A percentile compares a stretch with the other conserved stretches of the same genome.
Evolutionary conservation across 176 grass and related monocot species (phyloP).

Genomic region (Rhynchospora pubera): DNA sequence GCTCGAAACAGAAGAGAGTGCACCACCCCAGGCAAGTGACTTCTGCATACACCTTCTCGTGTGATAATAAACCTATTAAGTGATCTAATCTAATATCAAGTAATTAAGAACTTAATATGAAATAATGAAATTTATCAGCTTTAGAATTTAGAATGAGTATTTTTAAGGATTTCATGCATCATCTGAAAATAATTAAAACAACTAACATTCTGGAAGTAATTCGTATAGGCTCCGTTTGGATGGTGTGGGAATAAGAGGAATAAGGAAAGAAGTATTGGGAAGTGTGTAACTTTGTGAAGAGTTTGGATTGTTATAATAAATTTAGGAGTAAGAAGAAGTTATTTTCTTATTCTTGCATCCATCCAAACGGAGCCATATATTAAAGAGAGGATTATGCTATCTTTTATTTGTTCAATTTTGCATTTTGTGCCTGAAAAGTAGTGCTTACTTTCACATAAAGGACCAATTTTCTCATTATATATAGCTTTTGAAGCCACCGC

Average conservation of each 20-base stretch:
- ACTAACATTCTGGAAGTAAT: neutral
- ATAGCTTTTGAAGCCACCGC: neutral
- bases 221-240: too few relatives aligned
- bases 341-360: too few relatives aligned
- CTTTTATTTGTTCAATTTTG: neutral
- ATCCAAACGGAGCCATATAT: too few relatives aligned
- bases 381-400: neutral
- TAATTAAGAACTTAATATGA: neutral
- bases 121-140: neutral
- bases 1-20: conserved; percentile 88
- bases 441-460: neutral
- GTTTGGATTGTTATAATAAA: too few relatives aligned
- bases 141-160: neutral
- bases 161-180: neutral
- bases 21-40: conserved; percentile 57
- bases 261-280: too few relatives aligned
- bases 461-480: neutral
- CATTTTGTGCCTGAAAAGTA: neutral
- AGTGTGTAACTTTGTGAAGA: too few relatives aligned
- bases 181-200: neutral
- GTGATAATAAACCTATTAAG: neutral
- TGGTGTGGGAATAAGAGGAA: too few relatives aligned
- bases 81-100: neutral
- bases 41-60: neutral
- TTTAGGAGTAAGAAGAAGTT: too few relatives aligned